These are phyloP conservation scores for Solanum arcanum DNA, from an alignment of 257 asterid species.

Conservation along the genomic window DNA sequence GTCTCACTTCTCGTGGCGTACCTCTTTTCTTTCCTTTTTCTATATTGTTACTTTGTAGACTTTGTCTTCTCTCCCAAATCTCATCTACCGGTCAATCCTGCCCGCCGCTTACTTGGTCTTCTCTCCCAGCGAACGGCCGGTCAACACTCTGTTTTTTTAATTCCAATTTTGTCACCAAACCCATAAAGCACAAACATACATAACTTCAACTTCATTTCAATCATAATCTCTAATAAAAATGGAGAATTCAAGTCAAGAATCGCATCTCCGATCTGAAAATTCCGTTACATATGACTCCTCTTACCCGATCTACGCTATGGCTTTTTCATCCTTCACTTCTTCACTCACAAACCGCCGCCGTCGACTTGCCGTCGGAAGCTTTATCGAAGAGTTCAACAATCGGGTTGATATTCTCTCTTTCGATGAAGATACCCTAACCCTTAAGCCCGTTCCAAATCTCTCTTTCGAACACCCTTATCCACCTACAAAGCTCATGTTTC, in stretches of 20 bases:
- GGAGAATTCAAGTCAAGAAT: constrained; percentile 44
- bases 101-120: not conserved
- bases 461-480: constrained; percentile 87
- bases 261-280: constrained; percentile 28
- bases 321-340: constrained; percentile 36
- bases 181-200: not conserved
- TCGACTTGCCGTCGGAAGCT: constrained; percentile 67
- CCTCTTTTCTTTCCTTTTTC: not conserved
- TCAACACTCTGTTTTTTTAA: not conserved
- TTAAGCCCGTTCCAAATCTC: constrained; percentile 42
- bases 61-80: not conserved
- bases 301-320: constrained; percentile 68
- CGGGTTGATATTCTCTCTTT: constrained; percentile 72
- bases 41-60: not conserved
- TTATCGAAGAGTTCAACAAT: constrained; percentile 62
- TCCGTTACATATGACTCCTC: constrained; percentile 46
- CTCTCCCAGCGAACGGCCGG: not conserved
- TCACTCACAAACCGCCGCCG: constrained; percentile 21
- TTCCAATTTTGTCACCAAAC: not conserved
- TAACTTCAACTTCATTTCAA: not conserved
- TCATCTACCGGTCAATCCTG: not conserved
- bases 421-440: constrained; percentile 45
- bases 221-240: not conserved
- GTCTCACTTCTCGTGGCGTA: constrained; percentile 35
- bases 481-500: constrained; percentile 75